A percentile compares a stretch with the other conserved stretches of the same genome.
Conservation (phyloP, 768 basidiomycete species). For the Boletus edulis region DNA sequence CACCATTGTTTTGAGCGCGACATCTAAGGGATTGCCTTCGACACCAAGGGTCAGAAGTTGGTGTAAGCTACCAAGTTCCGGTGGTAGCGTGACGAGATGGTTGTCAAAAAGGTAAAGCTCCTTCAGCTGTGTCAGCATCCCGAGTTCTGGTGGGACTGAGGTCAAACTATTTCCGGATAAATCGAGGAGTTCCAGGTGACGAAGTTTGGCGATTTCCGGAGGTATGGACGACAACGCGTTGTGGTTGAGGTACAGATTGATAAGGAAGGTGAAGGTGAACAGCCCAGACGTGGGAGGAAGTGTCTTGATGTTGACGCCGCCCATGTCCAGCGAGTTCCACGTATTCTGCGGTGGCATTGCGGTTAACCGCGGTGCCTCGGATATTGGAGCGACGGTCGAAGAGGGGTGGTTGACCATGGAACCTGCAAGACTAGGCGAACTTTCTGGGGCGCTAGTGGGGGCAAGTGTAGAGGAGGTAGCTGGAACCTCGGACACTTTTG, state of each 20-base stretch:
- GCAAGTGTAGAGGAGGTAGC: constrained; percentile 30
- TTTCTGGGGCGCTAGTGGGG: constrained; percentile 31
- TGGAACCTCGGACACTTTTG: constrained; percentile 31
- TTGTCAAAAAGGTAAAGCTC: constrained; percentile 98
- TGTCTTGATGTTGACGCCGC: constrained; percentile 91
- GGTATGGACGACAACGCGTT: constrained; percentile 80
- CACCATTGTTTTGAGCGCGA: constrained; percentile 69
- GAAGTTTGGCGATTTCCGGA: constrained; percentile 77
- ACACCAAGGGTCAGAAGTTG: constrained; percentile 92
- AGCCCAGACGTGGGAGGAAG: constrained; percentile 74
- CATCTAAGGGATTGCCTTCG: constrained; percentile 94
- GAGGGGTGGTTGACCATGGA: constrained; percentile 61
- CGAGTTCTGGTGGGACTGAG: constrained; percentile 80
- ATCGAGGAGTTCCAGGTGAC: constrained; percentile 87
- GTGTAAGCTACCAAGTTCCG: constrained; percentile 86
- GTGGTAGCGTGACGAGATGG: constrained; percentile 78
- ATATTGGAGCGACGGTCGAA: constrained; percentile 70
- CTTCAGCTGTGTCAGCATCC: constrained; percentile 85
- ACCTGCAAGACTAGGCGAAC: constrained; percentile 34
- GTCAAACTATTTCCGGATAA: constrained; percentile 84
- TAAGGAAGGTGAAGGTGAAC: constrained; percentile 89
- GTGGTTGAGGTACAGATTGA: constrained; percentile 95
- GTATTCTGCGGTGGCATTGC: constrained; percentile 69
- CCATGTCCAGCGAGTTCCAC: constrained; percentile 95
- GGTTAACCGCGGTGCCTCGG: constrained; percentile 63